Evolutionary conservation across 129 eudicot genomes (phyloP), one percentile per base, ranked within the genome.

Genomic region (Escallonia rubra): DNA sequence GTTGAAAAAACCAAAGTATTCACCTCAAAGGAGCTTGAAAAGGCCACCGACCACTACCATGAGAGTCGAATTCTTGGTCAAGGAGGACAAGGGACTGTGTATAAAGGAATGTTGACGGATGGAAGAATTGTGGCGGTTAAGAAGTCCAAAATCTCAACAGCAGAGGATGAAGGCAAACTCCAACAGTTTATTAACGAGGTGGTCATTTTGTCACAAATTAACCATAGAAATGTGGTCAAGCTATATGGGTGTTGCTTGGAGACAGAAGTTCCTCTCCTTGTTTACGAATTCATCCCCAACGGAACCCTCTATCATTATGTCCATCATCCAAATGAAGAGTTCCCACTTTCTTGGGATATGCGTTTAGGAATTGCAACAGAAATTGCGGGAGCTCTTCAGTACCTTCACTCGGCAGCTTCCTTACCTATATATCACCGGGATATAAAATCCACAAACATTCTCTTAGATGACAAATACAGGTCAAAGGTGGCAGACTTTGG

Each of bases 11-110:
- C 66, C 9, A 60, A 48, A 55, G 53, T 54, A 39, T 78, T 78
- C 61, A 72, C 82, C 3, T 72, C 78, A 12, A 23, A 16, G 16
- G 67, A 78, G 74, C 14, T 72, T 13, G 74, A 53, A 12, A 78
- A 67, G 48, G 82, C 82, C 0, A 78, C 74, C 0, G 71, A 78
- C 52, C 8, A 78, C 48, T 78, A 72, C 23, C 66, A 72, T 10
- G 61, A 66, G 12, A 72, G 72, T 2, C 53, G 66, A 41, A 66
- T 78, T 65, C 58, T 78, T 1, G 82, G 82, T 11, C 50, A 61
- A 46, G 82, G 82, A 51, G 78, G 77, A 3, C 82, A 78, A 66
- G 81, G 76, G 44, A 77, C 81, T 0, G 34, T 23, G 34, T 23
- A 23, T 23, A 23, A 23, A 23, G 34, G 34, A 23, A 23, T 23